Evolutionary conservation across 805 yeast genomes (phyloP).

Genomic region (Saturnispora kantuleensis): DNA sequence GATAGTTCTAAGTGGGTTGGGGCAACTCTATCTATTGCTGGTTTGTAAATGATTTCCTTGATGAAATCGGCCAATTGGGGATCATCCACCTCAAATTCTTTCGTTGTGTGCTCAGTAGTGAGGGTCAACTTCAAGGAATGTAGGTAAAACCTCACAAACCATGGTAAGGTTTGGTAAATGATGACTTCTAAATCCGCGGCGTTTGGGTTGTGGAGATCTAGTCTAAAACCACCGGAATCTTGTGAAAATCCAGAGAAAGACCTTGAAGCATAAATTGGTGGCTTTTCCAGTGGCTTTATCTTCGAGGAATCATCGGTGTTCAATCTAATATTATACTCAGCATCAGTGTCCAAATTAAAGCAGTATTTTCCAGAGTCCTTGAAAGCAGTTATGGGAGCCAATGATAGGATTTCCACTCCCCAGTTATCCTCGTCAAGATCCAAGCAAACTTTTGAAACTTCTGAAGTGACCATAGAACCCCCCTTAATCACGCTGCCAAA

Average conservation of each 20-base stretch:
- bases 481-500: slow-evolving; percentile 66
- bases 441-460: slow-evolving; percentile 35
- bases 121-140: slow-evolving; percentile 46
- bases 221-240: slow-evolving; percentile 82
- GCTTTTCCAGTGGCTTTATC: slow-evolving; percentile 32
- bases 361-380: slow-evolving; percentile 15
- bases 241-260: slow-evolving; percentile 88
- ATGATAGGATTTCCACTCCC: slow-evolving; percentile 24
- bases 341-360: slow-evolving; percentile 16
- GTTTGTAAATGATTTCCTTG: slow-evolving; percentile 49
- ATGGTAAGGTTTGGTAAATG: slow-evolving; percentile 78
- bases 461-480: slow-evolving; percentile 45
- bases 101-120: slow-evolving; percentile 14
- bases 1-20: slow-evolving; percentile 77
- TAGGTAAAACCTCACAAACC: slow-evolving; percentile 81
- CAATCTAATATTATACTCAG: slow-evolving; percentile 31
- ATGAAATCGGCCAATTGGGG: slow-evolving; percentile 30
- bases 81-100: slow-evolving; percentile 17
- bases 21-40: slow-evolving; percentile 70
- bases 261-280: slow-evolving; percentile 69
- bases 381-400: slow-evolving; percentile 1
- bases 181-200: slow-evolving; percentile 37
- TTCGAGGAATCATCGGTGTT: slow-evolving; percentile 36
- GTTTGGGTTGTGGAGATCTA: slow-evolving; percentile 63
- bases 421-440: slow-evolving; percentile 35